These are phyloP conservation scores for Neofusicoccum laricinum DNA, from an alignment of 2,329 filamentous ascomycete species.

Conservation along the genomic window DNA sequence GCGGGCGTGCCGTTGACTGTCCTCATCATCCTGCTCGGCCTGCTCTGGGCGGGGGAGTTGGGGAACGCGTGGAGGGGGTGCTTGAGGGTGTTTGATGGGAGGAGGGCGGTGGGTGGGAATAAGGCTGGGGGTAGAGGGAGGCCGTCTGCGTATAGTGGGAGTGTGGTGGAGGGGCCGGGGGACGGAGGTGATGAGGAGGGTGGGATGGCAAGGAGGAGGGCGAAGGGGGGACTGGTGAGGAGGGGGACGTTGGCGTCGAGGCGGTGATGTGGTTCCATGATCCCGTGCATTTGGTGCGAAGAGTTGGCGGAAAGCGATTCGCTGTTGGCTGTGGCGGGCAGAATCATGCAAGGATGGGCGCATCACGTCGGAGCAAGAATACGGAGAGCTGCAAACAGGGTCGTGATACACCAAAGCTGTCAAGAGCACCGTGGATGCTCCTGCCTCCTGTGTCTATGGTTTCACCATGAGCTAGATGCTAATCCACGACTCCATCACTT, in stretches of 20 bases:
- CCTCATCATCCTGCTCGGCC: background rate
- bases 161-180: background rate
- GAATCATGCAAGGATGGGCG: too few species aligned
- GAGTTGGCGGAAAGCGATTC: too few species aligned
- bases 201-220: background rate
- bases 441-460: too few species aligned
- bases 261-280: too few species aligned
- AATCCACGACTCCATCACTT: too few species aligned
- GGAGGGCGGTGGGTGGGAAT: background rate
- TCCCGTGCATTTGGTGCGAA: too few species aligned
- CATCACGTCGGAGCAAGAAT: too few species aligned
- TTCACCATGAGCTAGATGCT: too few species aligned
- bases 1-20: background rate
- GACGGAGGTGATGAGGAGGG: background rate
- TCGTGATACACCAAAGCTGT: too few species aligned
- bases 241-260: conserved; percentile 50
- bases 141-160: background rate
- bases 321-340: too few species aligned
- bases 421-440: too few species aligned
- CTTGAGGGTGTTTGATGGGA: background rate
- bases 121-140: background rate
- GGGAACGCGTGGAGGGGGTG: background rate
- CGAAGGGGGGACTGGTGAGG: background rate
- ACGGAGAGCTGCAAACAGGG: too few species aligned
- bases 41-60: background rate